These are phyloP conservation scores for Linum usitatissimum DNA, from an alignment of 345 rosid genomes.

Conservation along the genomic window DNA sequence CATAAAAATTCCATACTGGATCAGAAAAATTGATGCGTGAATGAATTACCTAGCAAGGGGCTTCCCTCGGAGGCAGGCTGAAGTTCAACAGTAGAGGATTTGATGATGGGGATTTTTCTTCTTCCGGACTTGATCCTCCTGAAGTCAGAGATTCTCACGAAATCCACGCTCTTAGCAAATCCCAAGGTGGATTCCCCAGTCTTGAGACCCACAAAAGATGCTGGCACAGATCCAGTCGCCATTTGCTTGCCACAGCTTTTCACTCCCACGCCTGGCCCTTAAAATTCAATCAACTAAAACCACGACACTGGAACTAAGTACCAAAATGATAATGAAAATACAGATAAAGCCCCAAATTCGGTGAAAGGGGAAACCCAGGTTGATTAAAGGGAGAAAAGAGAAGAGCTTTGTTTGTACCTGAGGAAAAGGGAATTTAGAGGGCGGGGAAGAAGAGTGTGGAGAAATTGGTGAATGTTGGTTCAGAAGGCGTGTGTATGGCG, in stretches of 20 bases:
- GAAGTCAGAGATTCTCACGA: conserved; percentile 56
- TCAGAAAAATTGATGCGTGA: background rate
- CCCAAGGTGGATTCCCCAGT: conserved; percentile 46
- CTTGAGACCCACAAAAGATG: conserved; percentile 60
- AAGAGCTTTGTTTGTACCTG: no score
- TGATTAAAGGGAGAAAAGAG: no score
- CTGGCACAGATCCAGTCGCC: conserved; percentile 68
- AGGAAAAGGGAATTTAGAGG: no score
- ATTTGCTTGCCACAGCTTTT: conserved; percentile 22
- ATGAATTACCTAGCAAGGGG: conserved; percentile 61
- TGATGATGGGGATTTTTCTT: conserved; percentile 40
- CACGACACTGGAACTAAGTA: no score
- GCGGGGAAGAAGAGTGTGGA: no score
- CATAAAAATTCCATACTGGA: background rate
- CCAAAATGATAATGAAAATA: no score
- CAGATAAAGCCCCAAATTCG: no score
- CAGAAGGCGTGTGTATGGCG: no score
- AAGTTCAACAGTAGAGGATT: conserved; percentile 64
- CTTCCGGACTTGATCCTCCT: conserved; percentile 37
- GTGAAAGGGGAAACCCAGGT: no score
- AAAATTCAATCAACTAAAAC: background rate
- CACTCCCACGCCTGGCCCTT: background rate
- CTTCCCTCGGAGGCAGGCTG: conserved; percentile 82
- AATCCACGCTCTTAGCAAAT: conserved; percentile 42
- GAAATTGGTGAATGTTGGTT: no score